Percentiles rank a stretch among this genome's conserved stretches.
Conservation (phyloP, 345 rosid genomes). For the Isatis tinctoria region DNA sequence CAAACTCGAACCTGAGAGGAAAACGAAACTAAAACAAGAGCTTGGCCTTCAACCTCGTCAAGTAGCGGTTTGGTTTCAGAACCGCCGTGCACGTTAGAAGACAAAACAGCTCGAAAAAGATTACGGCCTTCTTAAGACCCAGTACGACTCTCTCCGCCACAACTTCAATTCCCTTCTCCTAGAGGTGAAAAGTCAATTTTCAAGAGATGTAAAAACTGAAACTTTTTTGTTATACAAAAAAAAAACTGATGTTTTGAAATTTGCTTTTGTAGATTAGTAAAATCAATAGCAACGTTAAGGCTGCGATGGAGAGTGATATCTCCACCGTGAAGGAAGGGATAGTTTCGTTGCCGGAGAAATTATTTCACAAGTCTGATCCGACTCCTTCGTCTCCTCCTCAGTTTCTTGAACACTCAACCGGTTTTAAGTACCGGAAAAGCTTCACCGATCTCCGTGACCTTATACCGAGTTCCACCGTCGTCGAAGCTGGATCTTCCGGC, state of each 20-base stretch:
- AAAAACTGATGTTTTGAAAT: no score
- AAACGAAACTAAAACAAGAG: conserved; percentile 73
- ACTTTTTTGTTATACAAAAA: no score
- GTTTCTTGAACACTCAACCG: conserved; percentile 31
- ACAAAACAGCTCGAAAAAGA: conserved; percentile 79
- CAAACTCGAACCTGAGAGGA: conserved; percentile 85
- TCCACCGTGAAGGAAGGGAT: conserved; percentile 58
- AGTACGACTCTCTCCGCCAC: conserved; percentile 55
- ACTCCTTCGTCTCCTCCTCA: conserved; percentile 27
- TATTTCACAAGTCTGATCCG: conserved; percentile 16
- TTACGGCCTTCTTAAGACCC: conserved; percentile 52
- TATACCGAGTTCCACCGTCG: conserved; percentile 36
- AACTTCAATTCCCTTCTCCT: conserved; percentile 63
- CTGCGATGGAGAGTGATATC: conserved; percentile 40
- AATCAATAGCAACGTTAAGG: conserved; percentile 42
- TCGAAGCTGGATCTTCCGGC: conserved; percentile 66
- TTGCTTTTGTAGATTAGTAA: conserved; percentile 56
- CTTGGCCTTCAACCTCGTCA: conserved; percentile 85
- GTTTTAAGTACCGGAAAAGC: conserved; percentile 45
- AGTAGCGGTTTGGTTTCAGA: conserved; percentile 91
- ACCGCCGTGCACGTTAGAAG: conserved; percentile 89
- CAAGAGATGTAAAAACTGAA: neutral
- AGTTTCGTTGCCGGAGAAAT: conserved; percentile 35
- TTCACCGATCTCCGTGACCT: conserved; percentile 43
- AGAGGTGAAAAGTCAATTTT: conserved; percentile 52